These are phyloP conservation scores for Chytriomyces sp. DNA, from an alignment of 192 early-diverging fungal genomes.

Conservation along the genomic window DNA sequence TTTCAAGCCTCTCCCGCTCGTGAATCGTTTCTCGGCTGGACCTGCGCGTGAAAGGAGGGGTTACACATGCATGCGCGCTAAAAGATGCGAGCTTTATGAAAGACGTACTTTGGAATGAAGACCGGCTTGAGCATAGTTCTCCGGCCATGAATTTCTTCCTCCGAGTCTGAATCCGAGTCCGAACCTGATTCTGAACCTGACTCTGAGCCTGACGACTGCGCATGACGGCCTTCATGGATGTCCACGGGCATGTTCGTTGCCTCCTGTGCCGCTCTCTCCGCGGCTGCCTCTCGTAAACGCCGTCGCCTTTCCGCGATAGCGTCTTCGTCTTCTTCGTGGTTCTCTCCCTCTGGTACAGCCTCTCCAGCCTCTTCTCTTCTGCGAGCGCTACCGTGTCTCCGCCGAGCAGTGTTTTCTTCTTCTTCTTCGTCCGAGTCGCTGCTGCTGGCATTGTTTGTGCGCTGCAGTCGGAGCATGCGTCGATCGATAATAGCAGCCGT, in stretches of 20 bases:
- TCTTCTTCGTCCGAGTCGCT: conserved; percentile 25
- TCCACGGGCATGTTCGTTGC: conserved; percentile 4
- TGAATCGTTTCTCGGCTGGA: conserved; percentile 62
- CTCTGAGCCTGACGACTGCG: conserved; percentile 36
- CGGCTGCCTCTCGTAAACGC: neutral
- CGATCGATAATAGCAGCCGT: conserved; percentile 14
- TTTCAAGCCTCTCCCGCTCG: conserved; percentile 58
- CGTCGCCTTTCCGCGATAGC: conserved; percentile 15
- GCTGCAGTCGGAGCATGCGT: conserved; percentile 35
- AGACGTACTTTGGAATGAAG: conserved; percentile 86
- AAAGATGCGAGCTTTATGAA: neutral
- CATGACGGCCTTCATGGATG: conserved; percentile 54
- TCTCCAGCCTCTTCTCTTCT: conserved; percentile 27
- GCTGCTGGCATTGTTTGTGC: conserved; percentile 12
- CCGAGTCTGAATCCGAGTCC: conserved; percentile 61
- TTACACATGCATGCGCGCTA: neutral
- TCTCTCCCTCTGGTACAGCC: neutral
- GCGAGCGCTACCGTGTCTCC: conserved; percentile 24
- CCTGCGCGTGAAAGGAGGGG: neutral
- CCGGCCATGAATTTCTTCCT: conserved; percentile 63
- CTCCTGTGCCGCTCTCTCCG: neutral
- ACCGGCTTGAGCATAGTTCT: conserved; percentile 82
- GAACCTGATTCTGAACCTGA: conserved; percentile 60
- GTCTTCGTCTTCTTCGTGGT: conserved; percentile 31
- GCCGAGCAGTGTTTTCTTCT: conserved; percentile 10